Conservation (phyloP, 805 yeast species). For the Limtongia smithiae region DNA sequence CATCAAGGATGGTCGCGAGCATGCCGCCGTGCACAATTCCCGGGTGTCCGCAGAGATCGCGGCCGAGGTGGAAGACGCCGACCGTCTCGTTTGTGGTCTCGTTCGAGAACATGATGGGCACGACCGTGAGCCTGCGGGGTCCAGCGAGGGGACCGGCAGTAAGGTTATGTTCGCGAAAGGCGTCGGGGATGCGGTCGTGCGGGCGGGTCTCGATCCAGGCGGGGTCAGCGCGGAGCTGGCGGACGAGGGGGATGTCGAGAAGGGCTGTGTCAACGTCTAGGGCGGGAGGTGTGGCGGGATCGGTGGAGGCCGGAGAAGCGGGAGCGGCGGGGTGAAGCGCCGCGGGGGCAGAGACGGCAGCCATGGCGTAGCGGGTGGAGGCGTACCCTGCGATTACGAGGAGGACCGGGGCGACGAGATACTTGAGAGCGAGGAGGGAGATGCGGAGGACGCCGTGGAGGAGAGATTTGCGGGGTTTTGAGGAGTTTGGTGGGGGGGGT, state of each 20-base stretch:
- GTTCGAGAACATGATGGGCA: conserved; percentile 66
- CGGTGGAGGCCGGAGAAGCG: background rate
- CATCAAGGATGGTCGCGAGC: conserved; percentile 78
- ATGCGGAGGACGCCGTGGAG: too few species aligned
- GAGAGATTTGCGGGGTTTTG: too few species aligned
- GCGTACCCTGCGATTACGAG: conserved; percentile 1
- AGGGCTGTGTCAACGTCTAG: conserved; percentile 12
- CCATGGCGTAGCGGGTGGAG: background rate
- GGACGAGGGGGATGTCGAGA: conserved; percentile 2
- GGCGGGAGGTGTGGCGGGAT: background rate
- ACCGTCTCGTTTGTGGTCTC: conserved; percentile 46
- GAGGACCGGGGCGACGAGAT: conserved; percentile 5
- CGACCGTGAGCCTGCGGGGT: conserved; percentile 77
- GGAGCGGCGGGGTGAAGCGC: background rate
- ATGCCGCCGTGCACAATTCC: conserved; percentile 86
- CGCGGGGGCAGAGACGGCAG: background rate
- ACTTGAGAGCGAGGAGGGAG: background rate
- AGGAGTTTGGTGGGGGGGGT: too few species aligned
- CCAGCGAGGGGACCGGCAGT: conserved; percentile 53
- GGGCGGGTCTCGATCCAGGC: conserved; percentile 32
- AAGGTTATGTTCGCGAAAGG: conserved; percentile 34
- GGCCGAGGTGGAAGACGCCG: conserved; percentile 70
- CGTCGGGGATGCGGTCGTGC: conserved; percentile 32
- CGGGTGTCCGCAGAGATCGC: conserved; percentile 58
- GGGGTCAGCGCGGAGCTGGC: conserved; percentile 30